Conservation (phyloP, 176 grass and related monocot genomes). For the Musa troglodytarum region DNA sequence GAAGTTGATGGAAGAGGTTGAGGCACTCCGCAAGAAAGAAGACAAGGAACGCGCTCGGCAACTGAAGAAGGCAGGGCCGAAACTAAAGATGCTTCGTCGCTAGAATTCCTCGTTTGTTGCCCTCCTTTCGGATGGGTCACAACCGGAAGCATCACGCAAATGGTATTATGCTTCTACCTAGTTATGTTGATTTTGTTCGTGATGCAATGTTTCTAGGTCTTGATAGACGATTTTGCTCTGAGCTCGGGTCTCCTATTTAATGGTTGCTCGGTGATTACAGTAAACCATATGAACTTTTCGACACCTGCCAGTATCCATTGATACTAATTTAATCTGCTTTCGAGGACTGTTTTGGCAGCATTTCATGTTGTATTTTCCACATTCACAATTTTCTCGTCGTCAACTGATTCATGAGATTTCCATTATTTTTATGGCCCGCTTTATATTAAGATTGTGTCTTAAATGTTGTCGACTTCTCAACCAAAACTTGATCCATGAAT, state of each 20-base stretch:
- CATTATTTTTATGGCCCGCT: no score
- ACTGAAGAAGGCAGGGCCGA: constrained; percentile 69
- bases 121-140: background rate
- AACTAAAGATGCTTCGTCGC: constrained; percentile 76
- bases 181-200: background rate
- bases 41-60: constrained; percentile 72
- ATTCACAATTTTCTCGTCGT: no score
- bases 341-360: no score
- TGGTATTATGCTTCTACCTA: background rate
- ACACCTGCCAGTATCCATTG: no score
- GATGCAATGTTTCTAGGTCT: background rate
- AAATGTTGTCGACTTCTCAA: no score
- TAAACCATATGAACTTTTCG: background rate
- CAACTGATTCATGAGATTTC: no score
- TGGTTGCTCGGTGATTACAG: background rate
- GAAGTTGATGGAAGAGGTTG: constrained; percentile 68
- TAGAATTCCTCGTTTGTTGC: no score
- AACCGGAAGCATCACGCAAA: background rate
- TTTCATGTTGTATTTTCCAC: no score
- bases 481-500: no score
- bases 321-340: no score
- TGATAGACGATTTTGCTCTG: background rate
- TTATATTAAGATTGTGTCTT: no score
- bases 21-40: constrained; percentile 72
- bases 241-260: no score